A percentile compares a stretch with the other conserved stretches of the same genome.
These are phyloP conservation scores for Artemisia argyi DNA, from an alignment of 129 eudicot species.

Conservation along the genomic window DNA sequence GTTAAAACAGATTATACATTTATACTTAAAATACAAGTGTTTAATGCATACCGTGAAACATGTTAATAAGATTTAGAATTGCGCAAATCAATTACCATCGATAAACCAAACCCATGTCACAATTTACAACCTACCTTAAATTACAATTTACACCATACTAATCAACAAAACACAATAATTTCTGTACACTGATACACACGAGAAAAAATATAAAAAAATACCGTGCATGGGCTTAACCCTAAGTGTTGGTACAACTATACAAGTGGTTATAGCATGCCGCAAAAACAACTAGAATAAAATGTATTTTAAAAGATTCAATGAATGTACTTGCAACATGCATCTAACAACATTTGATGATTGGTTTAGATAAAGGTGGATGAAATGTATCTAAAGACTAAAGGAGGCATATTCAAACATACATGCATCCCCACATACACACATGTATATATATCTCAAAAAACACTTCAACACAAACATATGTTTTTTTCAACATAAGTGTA, in stretches of 20 bases:
- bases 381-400: conserved; percentile 34
- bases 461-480: conserved; percentile 9
- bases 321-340: conserved; percentile 35
- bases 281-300: conserved; percentile 23
- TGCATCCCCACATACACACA: conserved; percentile 16
- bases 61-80: no score
- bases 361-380: conserved; percentile 19
- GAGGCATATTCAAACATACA: conserved; percentile 25
- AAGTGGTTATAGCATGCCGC: background rate
- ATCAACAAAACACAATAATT: conserved; percentile 4
- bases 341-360: conserved; percentile 18
- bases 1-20: no score
- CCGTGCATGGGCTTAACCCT: conserved; percentile 16
- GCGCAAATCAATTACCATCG: no score
- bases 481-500: conserved; percentile 35
- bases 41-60: no score
- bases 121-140: no score
- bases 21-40: no score
- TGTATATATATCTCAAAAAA: conserved; percentile 23
- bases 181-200: background rate
- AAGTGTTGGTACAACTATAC: conserved; percentile 21
- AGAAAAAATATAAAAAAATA: background rate
- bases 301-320: conserved; percentile 26
- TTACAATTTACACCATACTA: no score
- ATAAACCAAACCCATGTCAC: no score